Conservation (phyloP, 805 yeast species). For the Hanseniaspora opuntiae region DNA sequence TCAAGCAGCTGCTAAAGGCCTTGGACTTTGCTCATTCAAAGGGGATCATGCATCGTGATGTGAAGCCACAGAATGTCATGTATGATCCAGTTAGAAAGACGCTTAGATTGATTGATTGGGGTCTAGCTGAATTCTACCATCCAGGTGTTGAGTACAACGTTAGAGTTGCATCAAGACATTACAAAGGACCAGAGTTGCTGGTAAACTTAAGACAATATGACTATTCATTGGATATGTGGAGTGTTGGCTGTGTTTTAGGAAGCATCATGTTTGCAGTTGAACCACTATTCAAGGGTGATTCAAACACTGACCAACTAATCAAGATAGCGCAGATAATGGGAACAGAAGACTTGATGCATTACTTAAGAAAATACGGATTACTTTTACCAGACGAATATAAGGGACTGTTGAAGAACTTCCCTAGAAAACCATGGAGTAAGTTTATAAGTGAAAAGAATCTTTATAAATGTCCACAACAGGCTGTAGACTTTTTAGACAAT, state of each 20-base stretch:
- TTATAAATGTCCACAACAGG: slow-evolving; percentile 38
- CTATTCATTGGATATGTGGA: slow-evolving; percentile 81
- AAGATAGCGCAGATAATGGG: slow-evolving; percentile 83
- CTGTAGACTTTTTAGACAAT: slow-evolving; percentile 58
- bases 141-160: slow-evolving; percentile 82
- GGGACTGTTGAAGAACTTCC: slow-evolving; percentile 50
- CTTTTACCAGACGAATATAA: slow-evolving; percentile 67
- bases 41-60: slow-evolving; percentile 93
- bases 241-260: slow-evolving; percentile 83
- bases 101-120: slow-evolving; percentile 83
- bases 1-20: slow-evolving; percentile 68
- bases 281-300: slow-evolving; percentile 84
- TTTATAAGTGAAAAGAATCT: slow-evolving; percentile 45
- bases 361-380: slow-evolving; percentile 56
- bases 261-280: slow-evolving; percentile 78
- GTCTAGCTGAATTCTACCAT: slow-evolving; percentile 84
- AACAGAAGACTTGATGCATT: slow-evolving; percentile 56
- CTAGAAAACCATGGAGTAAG: slow-evolving; percentile 53
- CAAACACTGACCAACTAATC: slow-evolving; percentile 82
- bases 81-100: slow-evolving; percentile 57
- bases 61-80: slow-evolving; percentile 88
- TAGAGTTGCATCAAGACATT: slow-evolving; percentile 81
- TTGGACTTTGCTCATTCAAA: slow-evolving; percentile 80
- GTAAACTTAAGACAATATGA: slow-evolving; percentile 75
- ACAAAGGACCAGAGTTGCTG: slow-evolving; percentile 81